These are phyloP conservation scores for Pythium aristosporum DNA, from an alignment of 352 stramenopile species.

Conservation along the genomic window DNA sequence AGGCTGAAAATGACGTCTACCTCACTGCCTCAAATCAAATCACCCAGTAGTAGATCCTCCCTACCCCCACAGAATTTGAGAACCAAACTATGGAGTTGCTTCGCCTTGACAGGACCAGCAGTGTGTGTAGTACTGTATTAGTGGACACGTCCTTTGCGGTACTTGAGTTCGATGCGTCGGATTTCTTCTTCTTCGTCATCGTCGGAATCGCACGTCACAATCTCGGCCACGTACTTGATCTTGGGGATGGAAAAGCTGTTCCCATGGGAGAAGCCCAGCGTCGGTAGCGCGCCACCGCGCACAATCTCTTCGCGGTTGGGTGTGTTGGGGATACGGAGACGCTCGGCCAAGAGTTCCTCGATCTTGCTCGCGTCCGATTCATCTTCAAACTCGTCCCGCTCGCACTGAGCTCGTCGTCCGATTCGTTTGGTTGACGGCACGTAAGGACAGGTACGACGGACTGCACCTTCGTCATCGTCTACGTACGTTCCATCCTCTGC, in stretches of 20 bases:
- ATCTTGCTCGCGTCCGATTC: conserved; percentile 17
- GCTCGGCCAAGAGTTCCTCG: conserved; percentile 13
- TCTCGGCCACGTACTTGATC: conserved; percentile 60
- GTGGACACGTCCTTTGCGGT: conserved; percentile 33
- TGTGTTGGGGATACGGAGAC: conserved; percentile 22
- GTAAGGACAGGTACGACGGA: conserved; percentile 1
- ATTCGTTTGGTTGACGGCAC: background rate
- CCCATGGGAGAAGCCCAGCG: conserved; percentile 23
- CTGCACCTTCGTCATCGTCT: background rate
- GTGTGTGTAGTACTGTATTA: background rate
- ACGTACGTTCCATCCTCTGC: background rate
- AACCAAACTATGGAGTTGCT: background rate
- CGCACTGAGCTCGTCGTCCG: conserved; percentile 11
- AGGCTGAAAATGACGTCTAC: background rate
- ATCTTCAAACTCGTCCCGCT: conserved; percentile 29
- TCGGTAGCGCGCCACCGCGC: conserved; percentile 10
- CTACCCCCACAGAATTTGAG: background rate
- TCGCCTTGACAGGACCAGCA: too few species aligned
- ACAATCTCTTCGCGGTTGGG: conserved; percentile 29
- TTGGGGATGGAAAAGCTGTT: conserved; percentile 67
- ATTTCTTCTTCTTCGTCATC: conserved; percentile 77
- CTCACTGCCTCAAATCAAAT: conserved; percentile 7
- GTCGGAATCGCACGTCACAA: conserved; percentile 57
- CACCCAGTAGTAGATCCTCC: background rate
- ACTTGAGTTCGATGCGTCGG: conserved; percentile 75